Evolutionary conservation across 129 eudicot genomes (phyloP).

Genomic region (Centella asiatica): DNA sequence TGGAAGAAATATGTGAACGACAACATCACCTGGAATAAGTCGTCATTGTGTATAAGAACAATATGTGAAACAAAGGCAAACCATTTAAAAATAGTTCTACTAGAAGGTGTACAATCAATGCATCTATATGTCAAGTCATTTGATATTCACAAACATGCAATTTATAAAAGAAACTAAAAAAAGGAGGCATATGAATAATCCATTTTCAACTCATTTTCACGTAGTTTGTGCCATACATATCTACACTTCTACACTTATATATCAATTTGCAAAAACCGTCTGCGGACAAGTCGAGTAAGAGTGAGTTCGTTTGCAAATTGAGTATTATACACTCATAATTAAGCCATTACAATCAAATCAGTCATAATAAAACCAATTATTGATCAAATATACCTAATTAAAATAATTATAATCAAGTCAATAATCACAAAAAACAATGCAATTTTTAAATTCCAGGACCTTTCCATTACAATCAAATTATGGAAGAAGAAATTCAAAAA

Average conservation of each 20-base stretch:
- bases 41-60: background rate
- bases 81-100: background rate
- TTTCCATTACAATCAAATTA: no score
- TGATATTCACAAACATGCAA: background rate
- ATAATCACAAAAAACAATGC: no score
- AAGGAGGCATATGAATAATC: background rate
- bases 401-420: no score
- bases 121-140: background rate
- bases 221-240: background rate
- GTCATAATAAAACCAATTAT: no score
- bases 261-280: no score
- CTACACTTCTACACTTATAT: no score
- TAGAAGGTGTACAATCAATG: no score
- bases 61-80: background rate
- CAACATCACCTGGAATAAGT: constrained; percentile 73
- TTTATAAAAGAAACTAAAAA: background rate
- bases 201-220: background rate
- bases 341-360: no score
- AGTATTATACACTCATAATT: no score
- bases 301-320: no score
- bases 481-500: background rate
- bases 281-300: no score
- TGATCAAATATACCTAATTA: no score
- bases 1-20: constrained; percentile 91
- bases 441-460: background rate